Evolutionary conservation across 306 rosid genomes (phyloP).

Genomic region (Rubus idaeus): DNA sequence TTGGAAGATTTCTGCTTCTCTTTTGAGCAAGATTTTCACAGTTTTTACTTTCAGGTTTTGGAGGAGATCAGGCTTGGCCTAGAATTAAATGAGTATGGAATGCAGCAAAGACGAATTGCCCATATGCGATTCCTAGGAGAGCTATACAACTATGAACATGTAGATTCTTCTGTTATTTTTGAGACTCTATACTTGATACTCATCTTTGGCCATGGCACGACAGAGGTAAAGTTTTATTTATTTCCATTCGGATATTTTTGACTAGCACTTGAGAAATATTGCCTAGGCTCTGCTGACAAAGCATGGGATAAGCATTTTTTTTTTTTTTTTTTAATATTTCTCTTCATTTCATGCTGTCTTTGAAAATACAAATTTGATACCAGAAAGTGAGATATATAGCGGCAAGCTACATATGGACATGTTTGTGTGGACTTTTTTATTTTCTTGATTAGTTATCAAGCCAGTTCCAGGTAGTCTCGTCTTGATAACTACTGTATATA

Average conservation of each 20-base stretch:
- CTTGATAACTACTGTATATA: neutral
- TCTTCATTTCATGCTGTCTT: conserved; percentile 3
- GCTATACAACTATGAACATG: conserved; percentile 95
- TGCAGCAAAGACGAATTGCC: conserved; percentile 95
- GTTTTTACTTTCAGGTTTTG: conserved; percentile 64
- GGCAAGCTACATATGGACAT: neutral
- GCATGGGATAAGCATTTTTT: neutral
- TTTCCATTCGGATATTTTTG: neutral
- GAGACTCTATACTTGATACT: conserved; percentile 88
- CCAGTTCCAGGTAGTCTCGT: neutral
- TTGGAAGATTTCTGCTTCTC: neutral
- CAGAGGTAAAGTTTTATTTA: conserved; percentile 55
- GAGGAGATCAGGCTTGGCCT: conserved; percentile 98
- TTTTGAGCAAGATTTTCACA: conserved; percentile 16
- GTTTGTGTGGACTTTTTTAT: neutral
- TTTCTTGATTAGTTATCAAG: neutral
- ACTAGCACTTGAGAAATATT: neutral
- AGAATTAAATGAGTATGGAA: conserved; percentile 89
- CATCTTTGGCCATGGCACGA: conserved; percentile 78
- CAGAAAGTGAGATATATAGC: neutral
- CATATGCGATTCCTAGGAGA: conserved; percentile 97
- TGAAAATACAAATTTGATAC: neutral
- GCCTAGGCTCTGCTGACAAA: neutral
- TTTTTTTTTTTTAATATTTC: neutral
- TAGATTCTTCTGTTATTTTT: conserved; percentile 93